A percentile compares a stretch with the other conserved stretches of the same genome.
These are phyloP conservation scores for Symbiodinium pilosum DNA, from an alignment of 73 alveolate species.

Conservation along the genomic window DNA sequence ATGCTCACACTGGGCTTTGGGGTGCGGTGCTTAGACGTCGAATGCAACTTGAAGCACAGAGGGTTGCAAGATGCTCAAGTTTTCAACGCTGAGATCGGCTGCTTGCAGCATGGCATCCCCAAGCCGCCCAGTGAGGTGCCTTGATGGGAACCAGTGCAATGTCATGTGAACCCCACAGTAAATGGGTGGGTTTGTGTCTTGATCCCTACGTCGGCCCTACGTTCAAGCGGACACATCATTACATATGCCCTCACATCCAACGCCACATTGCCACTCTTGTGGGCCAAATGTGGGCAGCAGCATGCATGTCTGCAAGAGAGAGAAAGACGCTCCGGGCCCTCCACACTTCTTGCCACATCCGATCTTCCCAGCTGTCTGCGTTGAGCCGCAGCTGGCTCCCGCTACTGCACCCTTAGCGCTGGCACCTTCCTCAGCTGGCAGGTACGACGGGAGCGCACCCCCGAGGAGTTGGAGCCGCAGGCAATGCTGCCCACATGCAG, in stretches of 20 bases:
- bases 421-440: background rate
- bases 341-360: too few species aligned
- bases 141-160: too few species aligned
- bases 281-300: too few species aligned
- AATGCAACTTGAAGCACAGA: background rate
- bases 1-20: conserved; percentile 56
- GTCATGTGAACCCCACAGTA: too few species aligned
- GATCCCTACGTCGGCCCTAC: too few species aligned
- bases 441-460: conserved; percentile 39
- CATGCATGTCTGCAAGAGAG: too few species aligned
- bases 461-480: conserved; percentile 75
- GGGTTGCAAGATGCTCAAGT: background rate
- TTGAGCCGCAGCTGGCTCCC: background rate
- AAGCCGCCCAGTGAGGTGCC: background rate
- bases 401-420: background rate
- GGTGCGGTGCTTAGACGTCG: background rate
- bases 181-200: too few species aligned
- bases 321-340: too few species aligned
- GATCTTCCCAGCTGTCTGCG: too few species aligned
- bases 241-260: too few species aligned
- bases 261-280: too few species aligned
- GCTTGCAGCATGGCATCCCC: conserved; percentile 57
- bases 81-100: background rate
- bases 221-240: too few species aligned
- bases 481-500: background rate